A percentile compares a stretch with the other conserved stretches of the same genome.
phyloP scores from a whole-genome alignment of 305 asterid genomes.

The Fraxinus latifolia region DNA sequence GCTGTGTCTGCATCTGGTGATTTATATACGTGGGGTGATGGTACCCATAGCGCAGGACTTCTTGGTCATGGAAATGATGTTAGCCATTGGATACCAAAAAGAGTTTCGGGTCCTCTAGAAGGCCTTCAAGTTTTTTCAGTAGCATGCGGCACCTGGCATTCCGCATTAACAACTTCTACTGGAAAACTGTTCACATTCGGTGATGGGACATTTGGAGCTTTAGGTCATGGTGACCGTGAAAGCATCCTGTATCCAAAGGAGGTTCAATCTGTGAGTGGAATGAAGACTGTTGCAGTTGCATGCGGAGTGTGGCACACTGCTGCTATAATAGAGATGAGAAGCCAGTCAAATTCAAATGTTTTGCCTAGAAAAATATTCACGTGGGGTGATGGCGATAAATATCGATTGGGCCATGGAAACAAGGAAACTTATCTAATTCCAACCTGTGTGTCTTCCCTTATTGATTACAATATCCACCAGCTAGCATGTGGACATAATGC shows the following conservation, averaged over 20 bases:
- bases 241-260: slow-evolving; percentile 57
- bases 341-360: slow-evolving; percentile 39
- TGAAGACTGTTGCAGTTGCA: slow-evolving; percentile 57
- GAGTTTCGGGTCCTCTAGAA: slow-evolving; percentile 71
- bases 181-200: slow-evolving; percentile 84
- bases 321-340: slow-evolving; percentile 71
- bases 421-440: slow-evolving; percentile 69
- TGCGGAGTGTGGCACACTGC: slow-evolving; percentile 95
- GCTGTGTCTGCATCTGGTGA: slow-evolving; percentile 78
- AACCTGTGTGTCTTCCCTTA: slow-evolving; percentile 63
- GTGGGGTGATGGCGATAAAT: slow-evolving; percentile 92
- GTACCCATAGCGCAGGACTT: slow-evolving; percentile 71
- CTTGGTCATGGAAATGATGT: slow-evolving; percentile 86
- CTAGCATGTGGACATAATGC: slow-evolving; percentile 69
- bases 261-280: slow-evolving; percentile 58
- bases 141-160: slow-evolving; percentile 91
- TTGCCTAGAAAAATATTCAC: slow-evolving; percentile 74
- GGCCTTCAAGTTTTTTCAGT: slow-evolving; percentile 76
- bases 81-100: slow-evolving; percentile 90
- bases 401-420: slow-evolving; percentile 73
- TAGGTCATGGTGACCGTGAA: slow-evolving; percentile 81
- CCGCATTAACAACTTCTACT: slow-evolving; percentile 60
- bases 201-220: slow-evolving; percentile 78
- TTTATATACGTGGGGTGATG: slow-evolving; percentile 91
- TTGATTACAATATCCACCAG: slow-evolving; percentile 77